Evolutionary conservation across 2,329 filamentous ascomycete species (phyloP).

Genomic region (Aaosphaeria pasadenensis): DNA sequence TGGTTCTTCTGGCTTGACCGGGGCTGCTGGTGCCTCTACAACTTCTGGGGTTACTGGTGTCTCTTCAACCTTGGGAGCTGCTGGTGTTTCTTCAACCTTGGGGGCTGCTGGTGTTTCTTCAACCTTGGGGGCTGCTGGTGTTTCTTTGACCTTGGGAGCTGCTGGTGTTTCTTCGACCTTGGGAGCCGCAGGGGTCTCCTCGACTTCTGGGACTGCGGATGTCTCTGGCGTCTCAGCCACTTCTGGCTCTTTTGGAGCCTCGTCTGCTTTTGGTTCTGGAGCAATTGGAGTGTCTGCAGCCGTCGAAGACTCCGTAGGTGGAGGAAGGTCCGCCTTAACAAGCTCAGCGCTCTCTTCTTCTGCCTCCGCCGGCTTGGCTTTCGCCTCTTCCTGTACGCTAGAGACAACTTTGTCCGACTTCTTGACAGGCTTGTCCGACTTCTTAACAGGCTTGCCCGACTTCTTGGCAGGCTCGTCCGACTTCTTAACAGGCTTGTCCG

Average conservation of each 20-base stretch:
- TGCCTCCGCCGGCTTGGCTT: conserved; percentile 40
- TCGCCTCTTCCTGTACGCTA: conserved; percentile 40
- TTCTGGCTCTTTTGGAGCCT: neutral
- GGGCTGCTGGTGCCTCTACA: neutral
- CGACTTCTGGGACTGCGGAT: conserved; percentile 9
- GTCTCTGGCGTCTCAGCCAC: conserved; percentile 1
- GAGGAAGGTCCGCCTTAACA: conserved; percentile 35
- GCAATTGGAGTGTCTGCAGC: conserved; percentile 4
- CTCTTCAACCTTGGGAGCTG: neutral
- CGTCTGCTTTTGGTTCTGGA: neutral
- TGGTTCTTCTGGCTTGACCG: no score
- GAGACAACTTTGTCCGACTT: conserved; percentile 46
- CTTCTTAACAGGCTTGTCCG: no score
- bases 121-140: neutral
- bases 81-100: neutral
- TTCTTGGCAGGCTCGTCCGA: no score
- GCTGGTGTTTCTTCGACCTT: neutral
- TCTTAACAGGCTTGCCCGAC: no score
- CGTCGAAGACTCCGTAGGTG: conserved; percentile 23
- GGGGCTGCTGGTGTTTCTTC: neutral
- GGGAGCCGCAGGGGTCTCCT: neutral
- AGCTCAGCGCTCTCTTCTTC: conserved; percentile 38
- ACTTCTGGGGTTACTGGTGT: neutral
- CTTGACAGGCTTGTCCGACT: conserved; percentile 18
- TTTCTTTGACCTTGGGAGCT: neutral